These are phyloP conservation scores for Aspergillus ruber DNA, from an alignment of 2,329 filamentous ascomycete species.

Conservation along the genomic window DNA sequence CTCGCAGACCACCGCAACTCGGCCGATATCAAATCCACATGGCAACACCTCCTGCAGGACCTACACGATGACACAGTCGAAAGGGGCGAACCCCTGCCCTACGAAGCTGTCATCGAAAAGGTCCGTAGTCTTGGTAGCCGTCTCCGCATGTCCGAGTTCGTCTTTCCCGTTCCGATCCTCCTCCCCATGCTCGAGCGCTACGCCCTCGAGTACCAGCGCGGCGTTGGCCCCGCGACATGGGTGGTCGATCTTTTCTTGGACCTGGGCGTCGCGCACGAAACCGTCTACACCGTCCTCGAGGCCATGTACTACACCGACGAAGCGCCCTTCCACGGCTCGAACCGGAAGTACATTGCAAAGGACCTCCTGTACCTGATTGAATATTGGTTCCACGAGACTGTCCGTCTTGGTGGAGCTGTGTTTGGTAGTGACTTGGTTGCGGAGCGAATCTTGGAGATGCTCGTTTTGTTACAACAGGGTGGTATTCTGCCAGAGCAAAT, in stretches of 20 bases:
- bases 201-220: conserved; percentile 44
- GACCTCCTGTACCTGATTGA: conserved; percentile 58
- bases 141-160: conserved; percentile 49
- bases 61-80: conserved; percentile 54
- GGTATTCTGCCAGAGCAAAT: conserved; percentile 35
- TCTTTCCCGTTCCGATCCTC: conserved; percentile 51
- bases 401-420: conserved; percentile 47
- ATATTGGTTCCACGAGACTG: conserved; percentile 55
- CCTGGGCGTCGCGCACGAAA: conserved; percentile 56
- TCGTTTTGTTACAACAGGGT: conserved; percentile 40
- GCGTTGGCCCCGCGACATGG: conserved; percentile 48
- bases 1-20: conserved; percentile 85
- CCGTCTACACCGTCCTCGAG: conserved; percentile 57
- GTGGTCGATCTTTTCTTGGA: conserved; percentile 61
- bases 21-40: conserved; percentile 75
- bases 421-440: conserved; percentile 58
- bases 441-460: conserved; percentile 39
- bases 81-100: conserved; percentile 36
- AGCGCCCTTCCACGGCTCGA: conserved; percentile 55
- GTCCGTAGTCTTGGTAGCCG: conserved; percentile 53
- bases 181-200: conserved; percentile 52
- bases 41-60: conserved; percentile 72
- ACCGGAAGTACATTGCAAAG: conserved; percentile 51
- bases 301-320: conserved; percentile 62
- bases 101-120: conserved; percentile 46